A percentile compares a stretch with the other conserved stretches of the same genome.
Evolutionary conservation across 148 eudicot genomes (phyloP).

Genomic region (Rhododendron mucronatum): DNA sequence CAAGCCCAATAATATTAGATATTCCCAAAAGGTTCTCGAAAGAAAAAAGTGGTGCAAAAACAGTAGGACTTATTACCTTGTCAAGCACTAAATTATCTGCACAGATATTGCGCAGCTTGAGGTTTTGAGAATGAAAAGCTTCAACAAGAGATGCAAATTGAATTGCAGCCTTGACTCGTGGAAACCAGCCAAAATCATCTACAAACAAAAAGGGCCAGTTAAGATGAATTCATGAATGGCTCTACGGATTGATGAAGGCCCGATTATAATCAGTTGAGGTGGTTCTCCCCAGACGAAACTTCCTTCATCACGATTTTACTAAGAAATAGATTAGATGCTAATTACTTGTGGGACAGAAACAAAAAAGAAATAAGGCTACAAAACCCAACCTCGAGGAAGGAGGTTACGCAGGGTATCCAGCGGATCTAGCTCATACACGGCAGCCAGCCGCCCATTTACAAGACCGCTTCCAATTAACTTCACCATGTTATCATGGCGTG

Average conservation of each 20-base stretch:
- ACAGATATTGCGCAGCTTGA: background rate
- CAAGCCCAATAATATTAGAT: background rate
- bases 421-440: background rate
- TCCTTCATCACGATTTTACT: background rate
- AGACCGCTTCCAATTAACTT: background rate
- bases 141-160: background rate
- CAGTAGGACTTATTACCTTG: background rate
- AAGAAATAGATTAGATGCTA: too few relatives aligned
- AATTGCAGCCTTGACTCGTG: background rate
- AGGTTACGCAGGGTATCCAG: background rate
- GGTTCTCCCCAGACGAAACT: background rate
- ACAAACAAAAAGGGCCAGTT: background rate
- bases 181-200: background rate
- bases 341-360: too few relatives aligned
- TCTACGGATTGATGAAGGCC: background rate
- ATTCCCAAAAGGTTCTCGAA: background rate
- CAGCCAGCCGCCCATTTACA: background rate
- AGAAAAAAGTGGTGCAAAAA: background rate
- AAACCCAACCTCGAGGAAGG: background rate
- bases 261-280: background rate
- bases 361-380: too few relatives aligned
- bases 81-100: background rate
- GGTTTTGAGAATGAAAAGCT: background rate
- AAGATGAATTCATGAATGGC: background rate
- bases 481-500: background rate